Conservation (phyloP, 2,329 filamentous ascomycete species). For the Alternaria atra region DNA sequence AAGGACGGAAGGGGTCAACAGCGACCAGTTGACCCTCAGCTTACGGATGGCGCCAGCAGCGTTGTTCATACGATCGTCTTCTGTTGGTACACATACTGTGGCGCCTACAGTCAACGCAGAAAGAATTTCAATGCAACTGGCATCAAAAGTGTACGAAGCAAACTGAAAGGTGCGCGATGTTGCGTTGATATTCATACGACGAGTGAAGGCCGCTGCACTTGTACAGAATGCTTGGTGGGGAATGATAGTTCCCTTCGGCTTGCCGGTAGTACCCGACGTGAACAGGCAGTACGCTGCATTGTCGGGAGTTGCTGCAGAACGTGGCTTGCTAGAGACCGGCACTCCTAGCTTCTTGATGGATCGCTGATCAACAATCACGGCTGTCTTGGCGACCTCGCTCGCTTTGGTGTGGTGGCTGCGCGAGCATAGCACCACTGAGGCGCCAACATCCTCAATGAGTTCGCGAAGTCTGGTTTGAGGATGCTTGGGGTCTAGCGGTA, state of each 20-base stretch:
- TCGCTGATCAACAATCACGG: slow-evolving; percentile 50
- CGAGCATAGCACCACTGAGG: slow-evolving; percentile 42
- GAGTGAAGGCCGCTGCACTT: slow-evolving; percentile 41
- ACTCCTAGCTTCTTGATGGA: slow-evolving; percentile 48
- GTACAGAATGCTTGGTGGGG: slow-evolving; percentile 69
- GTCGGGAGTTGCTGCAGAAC: slow-evolving; percentile 51
- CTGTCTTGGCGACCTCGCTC: slow-evolving; percentile 32
- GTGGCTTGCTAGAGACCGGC: slow-evolving; percentile 48
- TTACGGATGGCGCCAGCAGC: slow-evolving; percentile 55
- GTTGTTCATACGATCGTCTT: slow-evolving; percentile 63
- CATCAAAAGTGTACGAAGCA: slow-evolving; percentile 64
- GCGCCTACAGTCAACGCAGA: slow-evolving; percentile 61
- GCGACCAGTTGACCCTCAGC: slow-evolving; percentile 39
- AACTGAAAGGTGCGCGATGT: slow-evolving; percentile 66
- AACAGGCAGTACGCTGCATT: slow-evolving; percentile 69
- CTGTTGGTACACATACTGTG: slow-evolving; percentile 64
- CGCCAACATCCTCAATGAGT: slow-evolving; percentile 45
- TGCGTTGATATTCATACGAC: slow-evolving; percentile 55
- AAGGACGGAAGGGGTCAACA: slow-evolving; percentile 45
- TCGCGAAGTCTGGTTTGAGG: slow-evolving; percentile 47
- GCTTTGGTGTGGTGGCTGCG: slow-evolving; percentile 29
- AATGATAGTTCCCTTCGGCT: slow-evolving; percentile 69
- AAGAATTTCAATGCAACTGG: slow-evolving; percentile 64
- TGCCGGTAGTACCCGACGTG: slow-evolving; percentile 54
- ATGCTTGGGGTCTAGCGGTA: slow-evolving; percentile 51